Evolutionary conservation across 306 rosid species (phyloP).

Genomic region (Dryas octopetala): DNA sequence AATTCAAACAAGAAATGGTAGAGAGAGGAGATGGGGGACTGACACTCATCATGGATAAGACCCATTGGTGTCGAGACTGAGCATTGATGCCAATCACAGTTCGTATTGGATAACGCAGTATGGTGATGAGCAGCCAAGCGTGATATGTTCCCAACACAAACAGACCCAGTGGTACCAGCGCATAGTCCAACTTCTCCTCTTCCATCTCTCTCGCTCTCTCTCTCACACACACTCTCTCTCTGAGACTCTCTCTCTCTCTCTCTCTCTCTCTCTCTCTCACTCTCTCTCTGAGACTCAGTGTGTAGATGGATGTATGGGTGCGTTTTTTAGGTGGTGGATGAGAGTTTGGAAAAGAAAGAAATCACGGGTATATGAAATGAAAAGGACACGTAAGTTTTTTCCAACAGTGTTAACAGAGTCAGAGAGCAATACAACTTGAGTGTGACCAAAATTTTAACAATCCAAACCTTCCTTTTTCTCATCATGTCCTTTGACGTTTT

Average conservation of each 20-base stretch:
- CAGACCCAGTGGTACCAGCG: conserved; percentile 68
- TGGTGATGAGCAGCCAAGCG: conserved; percentile 52
- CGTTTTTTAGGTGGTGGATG: not conserved
- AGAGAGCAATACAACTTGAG: not conserved
- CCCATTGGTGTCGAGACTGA: conserved; percentile 79
- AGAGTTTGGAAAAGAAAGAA: not conserved
- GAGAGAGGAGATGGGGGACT: conserved; percentile 33
- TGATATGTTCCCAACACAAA: conserved; percentile 54
- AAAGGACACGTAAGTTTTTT: not conserved
- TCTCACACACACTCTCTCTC: too few relatives aligned
- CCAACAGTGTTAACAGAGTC: not conserved
- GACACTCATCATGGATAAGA: conserved; percentile 64
- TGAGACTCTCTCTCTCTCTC: not conserved
- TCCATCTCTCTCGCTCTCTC: conserved; percentile 40
- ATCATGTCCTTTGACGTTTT: too few relatives aligned
- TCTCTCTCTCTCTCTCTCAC: not conserved
- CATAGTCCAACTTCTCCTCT: conserved; percentile 44
- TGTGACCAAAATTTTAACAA: too few relatives aligned
- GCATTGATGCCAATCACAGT: conserved; percentile 83
- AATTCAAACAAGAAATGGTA: not conserved
- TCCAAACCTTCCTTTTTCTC: too few relatives aligned
- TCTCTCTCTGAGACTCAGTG: not conserved
- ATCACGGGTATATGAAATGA: not conserved
- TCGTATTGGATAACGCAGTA: conserved; percentile 43
- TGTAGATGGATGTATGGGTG: not conserved